These are phyloP conservation scores for Talaromyces islandicus DNA, from an alignment of 2,329 filamentous ascomycete species.

Conservation along the genomic window DNA sequence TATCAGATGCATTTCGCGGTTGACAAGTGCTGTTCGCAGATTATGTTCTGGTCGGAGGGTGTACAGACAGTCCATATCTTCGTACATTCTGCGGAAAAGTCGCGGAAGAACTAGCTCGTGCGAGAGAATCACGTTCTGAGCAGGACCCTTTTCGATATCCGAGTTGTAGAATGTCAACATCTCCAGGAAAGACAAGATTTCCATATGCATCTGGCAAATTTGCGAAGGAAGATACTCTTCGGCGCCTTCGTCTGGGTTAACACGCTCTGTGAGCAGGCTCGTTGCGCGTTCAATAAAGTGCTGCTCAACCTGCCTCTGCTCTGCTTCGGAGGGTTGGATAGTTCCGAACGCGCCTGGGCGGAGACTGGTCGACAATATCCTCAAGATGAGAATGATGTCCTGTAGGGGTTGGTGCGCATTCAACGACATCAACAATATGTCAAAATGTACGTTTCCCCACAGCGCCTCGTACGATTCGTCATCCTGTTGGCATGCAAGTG, in stretches of 20 bases:
- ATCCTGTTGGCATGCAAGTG: slow-evolving; percentile 40
- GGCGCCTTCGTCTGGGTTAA: slow-evolving; percentile 39
- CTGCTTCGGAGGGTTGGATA: slow-evolving; percentile 36
- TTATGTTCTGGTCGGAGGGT: slow-evolving; percentile 39
- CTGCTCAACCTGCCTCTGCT: slow-evolving; percentile 37
- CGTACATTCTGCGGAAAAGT: slow-evolving; percentile 68
- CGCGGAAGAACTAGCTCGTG: slow-evolving; percentile 68
- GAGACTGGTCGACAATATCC: slow-evolving; percentile 51
- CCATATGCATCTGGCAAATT: slow-evolving; percentile 37
- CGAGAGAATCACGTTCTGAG: slow-evolving; percentile 58
- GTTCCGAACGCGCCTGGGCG: slow-evolving; percentile 50
- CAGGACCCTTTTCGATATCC: slow-evolving; percentile 56
- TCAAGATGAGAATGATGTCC: slow-evolving; percentile 51
- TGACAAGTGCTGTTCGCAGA: slow-evolving; percentile 50
- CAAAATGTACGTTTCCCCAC: slow-evolving; percentile 52
- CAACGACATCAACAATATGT: slow-evolving; percentile 55
- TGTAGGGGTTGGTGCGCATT: slow-evolving; percentile 51
- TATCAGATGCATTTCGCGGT: slow-evolving; percentile 55
- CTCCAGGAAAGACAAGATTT: slow-evolving; percentile 40
- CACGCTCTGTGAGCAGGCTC: slow-evolving; percentile 51
- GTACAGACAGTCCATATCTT: slow-evolving; percentile 61
- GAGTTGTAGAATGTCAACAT: slow-evolving; percentile 37
- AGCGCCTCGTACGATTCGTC: slow-evolving; percentile 41
- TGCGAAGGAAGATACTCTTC: slow-evolving; percentile 32
- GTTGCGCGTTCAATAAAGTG: slow-evolving; percentile 53